A percentile compares a stretch with the other conserved stretches of the same genome.
Evolutionary conservation across 1,139 yeast genomes (phyloP).

Genomic region (Blastobotrys elegans): DNA sequence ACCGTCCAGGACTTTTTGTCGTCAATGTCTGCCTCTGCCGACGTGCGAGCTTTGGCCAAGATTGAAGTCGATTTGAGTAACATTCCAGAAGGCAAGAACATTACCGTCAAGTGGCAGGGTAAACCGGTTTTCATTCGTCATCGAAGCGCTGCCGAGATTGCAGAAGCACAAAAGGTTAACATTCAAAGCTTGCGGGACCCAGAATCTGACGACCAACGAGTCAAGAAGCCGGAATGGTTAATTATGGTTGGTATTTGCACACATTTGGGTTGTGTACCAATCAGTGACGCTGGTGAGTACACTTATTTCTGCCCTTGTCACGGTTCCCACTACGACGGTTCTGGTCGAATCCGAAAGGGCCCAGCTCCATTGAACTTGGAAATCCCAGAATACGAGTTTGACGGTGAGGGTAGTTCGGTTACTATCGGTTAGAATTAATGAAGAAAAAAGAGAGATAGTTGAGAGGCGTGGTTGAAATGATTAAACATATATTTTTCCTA

Average conservation of each 20-base stretch:
- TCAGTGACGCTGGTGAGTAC: slow-evolving; percentile 99
- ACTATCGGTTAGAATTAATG: slow-evolving; percentile 51
- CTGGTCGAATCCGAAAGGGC: slow-evolving; percentile 99
- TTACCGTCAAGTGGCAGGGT: slow-evolving; percentile 99
- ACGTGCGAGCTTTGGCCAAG: slow-evolving; percentile 98
- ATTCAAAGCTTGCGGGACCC: slow-evolving; percentile 84
- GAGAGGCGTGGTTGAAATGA: background rate
- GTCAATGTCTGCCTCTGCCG: slow-evolving; percentile 97
- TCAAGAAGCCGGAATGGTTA: slow-evolving; percentile 96
- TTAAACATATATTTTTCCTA: background rate
- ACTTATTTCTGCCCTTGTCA: slow-evolving; percentile 99
- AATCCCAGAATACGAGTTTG: slow-evolving; percentile 85
- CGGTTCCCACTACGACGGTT: slow-evolving; percentile 99
- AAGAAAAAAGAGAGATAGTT: background rate
- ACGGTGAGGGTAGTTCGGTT: slow-evolving; percentile 70
- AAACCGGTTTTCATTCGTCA: slow-evolving; percentile 99
- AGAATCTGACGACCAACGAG: slow-evolving; percentile 88
- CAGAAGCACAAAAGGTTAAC: slow-evolving; percentile 85
- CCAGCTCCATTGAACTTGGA: slow-evolving; percentile 99
- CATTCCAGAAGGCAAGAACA: slow-evolving; percentile 97
- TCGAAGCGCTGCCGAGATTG: slow-evolving; percentile 90
- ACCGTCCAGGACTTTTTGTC: slow-evolving; percentile 94
- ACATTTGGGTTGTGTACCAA: slow-evolving; percentile 99
- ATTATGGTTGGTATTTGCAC: slow-evolving; percentile 99
- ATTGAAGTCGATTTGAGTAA: slow-evolving; percentile 93